Conservation (phyloP, 345 rosid species). For the Arabidopsis arenosa region DNA sequence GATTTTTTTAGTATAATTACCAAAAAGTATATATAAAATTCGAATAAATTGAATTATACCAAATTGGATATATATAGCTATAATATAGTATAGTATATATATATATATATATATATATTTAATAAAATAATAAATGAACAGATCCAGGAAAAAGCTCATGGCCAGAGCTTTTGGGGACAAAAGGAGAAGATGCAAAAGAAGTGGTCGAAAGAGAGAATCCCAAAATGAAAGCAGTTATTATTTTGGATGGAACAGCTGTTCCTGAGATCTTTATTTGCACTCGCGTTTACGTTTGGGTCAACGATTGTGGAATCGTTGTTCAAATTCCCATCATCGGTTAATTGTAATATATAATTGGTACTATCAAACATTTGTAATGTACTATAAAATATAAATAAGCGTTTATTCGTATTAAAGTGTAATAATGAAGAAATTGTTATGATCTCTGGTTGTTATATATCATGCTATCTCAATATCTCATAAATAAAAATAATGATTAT, state of each 20-base stretch:
- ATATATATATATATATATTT: neutral
- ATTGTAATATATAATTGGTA: neutral
- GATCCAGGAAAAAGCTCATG: constrained; percentile 38
- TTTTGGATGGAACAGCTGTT: neutral
- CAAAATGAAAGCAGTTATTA: constrained; percentile 30
- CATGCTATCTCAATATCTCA: too few relatives aligned
- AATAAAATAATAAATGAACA: constrained; percentile 3
- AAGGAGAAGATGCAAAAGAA: constrained; percentile 41
- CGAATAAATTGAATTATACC: too few relatives aligned
- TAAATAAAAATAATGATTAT: too few relatives aligned
- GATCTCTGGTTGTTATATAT: too few relatives aligned
- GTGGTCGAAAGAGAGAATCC: constrained; percentile 43
- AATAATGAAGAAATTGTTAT: neutral
- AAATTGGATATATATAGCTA: too few relatives aligned
- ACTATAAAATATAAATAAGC: neutral
- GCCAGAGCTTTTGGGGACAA: constrained; percentile 31
- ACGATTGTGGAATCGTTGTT: constrained; percentile 33
- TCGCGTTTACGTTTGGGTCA: constrained; percentile 38
- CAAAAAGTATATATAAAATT: too few relatives aligned
- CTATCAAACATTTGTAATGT: neutral
- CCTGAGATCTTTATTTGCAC: neutral
- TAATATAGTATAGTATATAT: too few relatives aligned
- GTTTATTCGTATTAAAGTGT: neutral
- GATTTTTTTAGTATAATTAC: too few relatives aligned
- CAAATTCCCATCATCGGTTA: constrained; percentile 19